phyloP scores from a whole-genome alignment of 352 stramenopile genomes.

The Globisporangium polare region DNA sequence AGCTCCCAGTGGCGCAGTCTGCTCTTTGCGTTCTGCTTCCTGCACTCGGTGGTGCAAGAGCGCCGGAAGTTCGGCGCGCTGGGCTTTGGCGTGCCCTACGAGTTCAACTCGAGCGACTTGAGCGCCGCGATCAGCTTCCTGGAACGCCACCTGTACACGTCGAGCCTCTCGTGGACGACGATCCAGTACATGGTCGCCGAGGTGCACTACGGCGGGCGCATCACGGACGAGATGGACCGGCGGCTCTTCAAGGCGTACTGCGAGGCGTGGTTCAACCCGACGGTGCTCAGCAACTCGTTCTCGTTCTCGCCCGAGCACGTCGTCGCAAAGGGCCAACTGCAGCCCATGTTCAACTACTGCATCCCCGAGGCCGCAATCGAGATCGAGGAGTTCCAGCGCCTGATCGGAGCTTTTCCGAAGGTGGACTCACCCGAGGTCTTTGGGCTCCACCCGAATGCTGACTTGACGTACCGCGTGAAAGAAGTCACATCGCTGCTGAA shows the following conservation, averaged over 20 bases:
- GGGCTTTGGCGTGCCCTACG: conserved; percentile 71
- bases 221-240: conserved; percentile 77
- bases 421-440: conserved; percentile 83
- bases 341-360: conserved; percentile 41
- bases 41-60: conserved; percentile 76
- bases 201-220: conserved; percentile 77
- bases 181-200: conserved; percentile 84
- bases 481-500: conserved; percentile 58
- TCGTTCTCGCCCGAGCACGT: conserved; percentile 65
- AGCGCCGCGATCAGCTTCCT: conserved; percentile 62
- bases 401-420: conserved; percentile 56
- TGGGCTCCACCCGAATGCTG: conserved; percentile 73
- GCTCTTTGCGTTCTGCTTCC: conserved; percentile 71
- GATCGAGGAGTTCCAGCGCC: conserved; percentile 65
- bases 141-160: conserved; percentile 69
- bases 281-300: conserved; percentile 51
- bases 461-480: conserved; percentile 78
- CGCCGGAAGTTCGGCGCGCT: conserved; percentile 73
- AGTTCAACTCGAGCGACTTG: conserved; percentile 76
- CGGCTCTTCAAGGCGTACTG: conserved; percentile 72
- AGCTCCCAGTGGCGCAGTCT: conserved; percentile 51
- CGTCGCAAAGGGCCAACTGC: conserved; percentile 22
- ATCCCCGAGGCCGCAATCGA: conserved; percentile 26
- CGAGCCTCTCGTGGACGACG: conserved; percentile 55
- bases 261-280: conserved; percentile 69